Evolutionary conservation across 2,329 filamentous ascomycete genomes (phyloP).

Genomic region (Talaromyces rugulosus): DNA sequence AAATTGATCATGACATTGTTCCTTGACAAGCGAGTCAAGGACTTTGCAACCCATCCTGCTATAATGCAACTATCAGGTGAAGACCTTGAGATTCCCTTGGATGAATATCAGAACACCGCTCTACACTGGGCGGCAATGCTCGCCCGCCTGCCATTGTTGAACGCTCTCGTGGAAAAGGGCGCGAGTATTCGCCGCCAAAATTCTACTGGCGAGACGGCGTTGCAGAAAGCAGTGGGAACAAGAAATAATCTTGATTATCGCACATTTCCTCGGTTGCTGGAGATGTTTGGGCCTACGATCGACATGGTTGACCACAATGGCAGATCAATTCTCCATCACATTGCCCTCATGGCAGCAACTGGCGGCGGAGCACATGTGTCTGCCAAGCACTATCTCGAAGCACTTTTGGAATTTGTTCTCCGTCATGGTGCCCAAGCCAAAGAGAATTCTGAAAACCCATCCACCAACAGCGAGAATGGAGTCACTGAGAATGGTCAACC

Average conservation of each 20-base stretch:
- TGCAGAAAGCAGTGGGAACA: constrained; percentile 88
- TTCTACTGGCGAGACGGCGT: constrained; percentile 79
- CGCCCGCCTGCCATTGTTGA: constrained; percentile 75
- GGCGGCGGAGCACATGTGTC: constrained; percentile 81
- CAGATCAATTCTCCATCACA: constrained; percentile 90
- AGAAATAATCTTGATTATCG: constrained; percentile 91
- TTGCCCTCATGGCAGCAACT: constrained; percentile 91
- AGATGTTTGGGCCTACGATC: constrained; percentile 83
- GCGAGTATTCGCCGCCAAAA: constrained; percentile 88
- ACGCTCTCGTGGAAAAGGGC: constrained; percentile 75
- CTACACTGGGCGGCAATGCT: constrained; percentile 95
- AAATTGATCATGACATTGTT: constrained; percentile 79
- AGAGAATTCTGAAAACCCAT: constrained; percentile 4
- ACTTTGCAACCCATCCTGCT: constrained; percentile 70
- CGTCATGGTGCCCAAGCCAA: constrained; percentile 57
- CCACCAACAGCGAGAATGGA: constrained; percentile 51
- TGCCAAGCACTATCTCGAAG: constrained; percentile 93
- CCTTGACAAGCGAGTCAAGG: constrained; percentile 65
- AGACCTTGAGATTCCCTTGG: constrained; percentile 89
- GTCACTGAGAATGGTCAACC: constrained; percentile 43
- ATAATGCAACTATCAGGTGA: constrained; percentile 69
- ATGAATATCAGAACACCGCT: constrained; percentile 78
- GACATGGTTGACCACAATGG: constrained; percentile 86
- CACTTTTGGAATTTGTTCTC: constrained; percentile 88
- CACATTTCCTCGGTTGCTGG: constrained; percentile 85